Evolutionary conservation across 305 asterid genomes (phyloP).

Genomic region (Plantago lanceolata): DNA sequence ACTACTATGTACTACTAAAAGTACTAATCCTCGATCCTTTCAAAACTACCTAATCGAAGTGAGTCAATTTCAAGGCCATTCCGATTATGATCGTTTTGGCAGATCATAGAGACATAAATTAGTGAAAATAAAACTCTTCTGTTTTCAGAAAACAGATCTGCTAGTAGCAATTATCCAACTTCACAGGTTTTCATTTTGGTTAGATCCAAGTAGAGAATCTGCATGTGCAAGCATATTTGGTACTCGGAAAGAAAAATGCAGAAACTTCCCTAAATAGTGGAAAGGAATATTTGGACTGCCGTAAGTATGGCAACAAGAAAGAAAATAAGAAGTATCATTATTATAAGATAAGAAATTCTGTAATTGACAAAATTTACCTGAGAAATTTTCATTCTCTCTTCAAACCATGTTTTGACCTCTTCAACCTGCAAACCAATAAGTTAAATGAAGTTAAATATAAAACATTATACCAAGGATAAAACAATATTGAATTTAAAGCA

Average conservation of each 20-base stretch:
- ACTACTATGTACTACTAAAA: background rate
- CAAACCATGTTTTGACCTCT: constrained; percentile 83
- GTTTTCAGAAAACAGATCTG: too few species aligned
- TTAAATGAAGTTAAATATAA: too few species aligned
- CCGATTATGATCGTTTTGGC: constrained; percentile 4
- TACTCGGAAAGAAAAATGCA: too few species aligned
- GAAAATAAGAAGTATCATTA: background rate
- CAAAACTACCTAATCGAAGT: background rate
- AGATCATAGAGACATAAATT: too few species aligned
- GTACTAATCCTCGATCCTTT: constrained; percentile 4
- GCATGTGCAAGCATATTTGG: too few species aligned
- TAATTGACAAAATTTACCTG: constrained; percentile 45
- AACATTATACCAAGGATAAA: constrained; percentile 5
- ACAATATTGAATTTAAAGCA: constrained; percentile 13
- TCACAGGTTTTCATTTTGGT: too few species aligned
- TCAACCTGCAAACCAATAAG: constrained; percentile 58
- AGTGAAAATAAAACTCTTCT: too few species aligned
- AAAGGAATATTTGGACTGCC: too few species aligned
- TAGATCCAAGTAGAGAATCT: too few species aligned
- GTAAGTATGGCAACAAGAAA: background rate
- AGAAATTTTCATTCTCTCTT: constrained; percentile 51
- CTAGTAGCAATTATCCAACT: too few species aligned
- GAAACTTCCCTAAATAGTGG: too few species aligned
- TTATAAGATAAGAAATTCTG: background rate
- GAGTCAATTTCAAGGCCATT: background rate